Conservation (phyloP, 2,329 filamentous ascomycete species). For the Simplicillium aogashimaense region DNA sequence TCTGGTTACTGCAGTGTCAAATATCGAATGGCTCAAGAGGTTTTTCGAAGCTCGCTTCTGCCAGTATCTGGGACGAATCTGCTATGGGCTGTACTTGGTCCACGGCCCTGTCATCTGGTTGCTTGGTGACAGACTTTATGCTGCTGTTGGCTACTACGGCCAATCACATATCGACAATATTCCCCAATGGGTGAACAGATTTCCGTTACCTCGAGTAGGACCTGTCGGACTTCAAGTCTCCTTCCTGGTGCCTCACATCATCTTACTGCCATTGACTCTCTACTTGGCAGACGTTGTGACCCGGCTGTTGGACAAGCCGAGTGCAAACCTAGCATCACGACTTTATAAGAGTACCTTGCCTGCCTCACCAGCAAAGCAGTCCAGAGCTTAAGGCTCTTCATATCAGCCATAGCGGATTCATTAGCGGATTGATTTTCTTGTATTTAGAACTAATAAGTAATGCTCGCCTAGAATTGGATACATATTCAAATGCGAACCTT, state of each 20-base stretch:
- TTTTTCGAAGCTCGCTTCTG: constrained; percentile 50
- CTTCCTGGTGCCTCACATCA: constrained; percentile 48
- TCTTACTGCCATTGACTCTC: constrained; percentile 50
- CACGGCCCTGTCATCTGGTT: constrained; percentile 52
- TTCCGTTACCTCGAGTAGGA: constrained; percentile 44
- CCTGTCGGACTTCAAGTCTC: constrained; percentile 51
- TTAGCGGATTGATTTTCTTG: no score
- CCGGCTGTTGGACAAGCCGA: constrained; percentile 46
- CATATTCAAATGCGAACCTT: no score
- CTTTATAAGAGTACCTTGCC: constrained; percentile 34
- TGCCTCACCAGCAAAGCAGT: no score
- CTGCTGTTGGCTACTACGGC: constrained; percentile 45
- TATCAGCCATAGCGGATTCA: no score
- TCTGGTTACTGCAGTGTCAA: constrained; percentile 43
- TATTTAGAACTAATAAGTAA: no score
- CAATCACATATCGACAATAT: constrained; percentile 38
- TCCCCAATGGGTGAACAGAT: constrained; percentile 44
- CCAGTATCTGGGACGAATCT: constrained; percentile 53
- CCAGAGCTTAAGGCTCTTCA: no score
- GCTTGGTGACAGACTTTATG: constrained; percentile 54
- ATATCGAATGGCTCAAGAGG: constrained; percentile 44
- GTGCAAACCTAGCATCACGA: constrained; percentile 46
- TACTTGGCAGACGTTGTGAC: constrained; percentile 49
- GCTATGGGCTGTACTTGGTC: constrained; percentile 53
- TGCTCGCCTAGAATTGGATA: no score